These are phyloP conservation scores for Populus pruinosa DNA, from an alignment of 345 rosid genomes.

Conservation along the genomic window DNA sequence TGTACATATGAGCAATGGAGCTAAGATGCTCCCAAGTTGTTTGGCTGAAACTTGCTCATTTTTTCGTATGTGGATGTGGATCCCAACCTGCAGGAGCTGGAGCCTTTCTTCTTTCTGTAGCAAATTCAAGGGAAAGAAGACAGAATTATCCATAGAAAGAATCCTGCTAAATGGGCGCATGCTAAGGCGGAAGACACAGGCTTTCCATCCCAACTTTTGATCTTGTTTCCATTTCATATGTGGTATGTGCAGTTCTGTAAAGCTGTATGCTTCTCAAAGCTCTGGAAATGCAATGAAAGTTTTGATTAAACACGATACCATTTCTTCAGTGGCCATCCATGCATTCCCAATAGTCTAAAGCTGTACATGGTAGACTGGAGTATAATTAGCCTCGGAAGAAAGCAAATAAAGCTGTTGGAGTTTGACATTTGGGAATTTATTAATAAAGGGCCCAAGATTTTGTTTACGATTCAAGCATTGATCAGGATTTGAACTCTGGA, in stretches of 20 bases:
- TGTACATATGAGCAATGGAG: background rate
- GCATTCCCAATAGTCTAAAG: too few species aligned
- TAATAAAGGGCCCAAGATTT: background rate
- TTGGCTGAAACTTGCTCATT: background rate
- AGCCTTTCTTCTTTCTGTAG: slow-evolving; percentile 64
- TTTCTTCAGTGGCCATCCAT: background rate
- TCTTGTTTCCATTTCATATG: slow-evolving; percentile 42
- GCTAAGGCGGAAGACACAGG: slow-evolving; percentile 64
- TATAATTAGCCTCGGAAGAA: background rate
- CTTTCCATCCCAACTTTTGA: slow-evolving; percentile 52
- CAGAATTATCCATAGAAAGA: slow-evolving; percentile 23
- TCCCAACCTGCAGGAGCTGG: slow-evolving; percentile 43
- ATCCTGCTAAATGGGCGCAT: slow-evolving; percentile 49
- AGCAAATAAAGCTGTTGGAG: background rate
- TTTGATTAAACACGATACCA: background rate
- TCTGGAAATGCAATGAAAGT: background rate
- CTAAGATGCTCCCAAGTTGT: background rate
- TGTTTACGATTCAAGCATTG: background rate
- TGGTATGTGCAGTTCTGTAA: slow-evolving; percentile 35
- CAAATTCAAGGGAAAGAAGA: slow-evolving; percentile 52
- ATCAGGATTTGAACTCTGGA: background rate
- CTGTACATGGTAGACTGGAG: background rate
- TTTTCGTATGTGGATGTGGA: background rate
- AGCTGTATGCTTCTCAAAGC: background rate
- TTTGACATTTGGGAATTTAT: background rate